These are phyloP conservation scores for Phytophthora boehmeriae DNA, from an alignment of 352 stramenopile genomes.

Conservation along the genomic window DNA sequence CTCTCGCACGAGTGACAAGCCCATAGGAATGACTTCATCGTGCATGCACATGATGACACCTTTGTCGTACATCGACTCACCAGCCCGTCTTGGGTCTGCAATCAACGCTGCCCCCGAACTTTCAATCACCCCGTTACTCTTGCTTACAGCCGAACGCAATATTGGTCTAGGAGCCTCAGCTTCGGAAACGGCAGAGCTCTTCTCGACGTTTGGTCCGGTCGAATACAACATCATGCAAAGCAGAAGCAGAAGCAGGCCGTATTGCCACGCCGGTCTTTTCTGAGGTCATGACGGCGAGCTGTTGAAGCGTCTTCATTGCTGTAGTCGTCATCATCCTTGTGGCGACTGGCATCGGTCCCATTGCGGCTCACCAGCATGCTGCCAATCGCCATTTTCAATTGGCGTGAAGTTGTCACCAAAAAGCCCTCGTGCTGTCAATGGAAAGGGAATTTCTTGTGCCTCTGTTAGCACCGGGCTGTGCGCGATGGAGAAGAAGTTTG, in stretches of 20 bases:
- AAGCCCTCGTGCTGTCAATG: too few species aligned
- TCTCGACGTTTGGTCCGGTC: not conserved
- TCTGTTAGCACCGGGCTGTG: too few species aligned
- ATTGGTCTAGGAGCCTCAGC: not conserved
- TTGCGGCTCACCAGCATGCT: too few species aligned
- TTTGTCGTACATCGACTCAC: not conserved
- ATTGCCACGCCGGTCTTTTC: slow-evolving; percentile 3
- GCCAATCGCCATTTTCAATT: too few species aligned
- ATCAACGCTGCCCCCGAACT: not conserved
- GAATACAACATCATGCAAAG: slow-evolving; percentile 1
- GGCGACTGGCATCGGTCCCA: not conserved
- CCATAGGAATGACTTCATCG: slow-evolving; percentile 4
- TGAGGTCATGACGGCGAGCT: not conserved
- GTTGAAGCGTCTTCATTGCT: not conserved
- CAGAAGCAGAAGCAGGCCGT: slow-evolving; percentile 1
- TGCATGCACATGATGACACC: slow-evolving; percentile 18
- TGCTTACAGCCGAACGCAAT: not conserved
- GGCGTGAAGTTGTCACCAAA: too few species aligned
- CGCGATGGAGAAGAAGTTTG: too few species aligned
- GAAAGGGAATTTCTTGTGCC: too few species aligned
- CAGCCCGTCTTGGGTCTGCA: not conserved
- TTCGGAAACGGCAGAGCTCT: not conserved
- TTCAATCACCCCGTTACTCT: not conserved
- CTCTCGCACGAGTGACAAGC: slow-evolving; percentile 6
- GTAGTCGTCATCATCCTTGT: not conserved